Evolutionary conservation across 2,329 filamentous ascomycete species (phyloP).

Genomic region (Teratosphaeria zuluensis): DNA sequence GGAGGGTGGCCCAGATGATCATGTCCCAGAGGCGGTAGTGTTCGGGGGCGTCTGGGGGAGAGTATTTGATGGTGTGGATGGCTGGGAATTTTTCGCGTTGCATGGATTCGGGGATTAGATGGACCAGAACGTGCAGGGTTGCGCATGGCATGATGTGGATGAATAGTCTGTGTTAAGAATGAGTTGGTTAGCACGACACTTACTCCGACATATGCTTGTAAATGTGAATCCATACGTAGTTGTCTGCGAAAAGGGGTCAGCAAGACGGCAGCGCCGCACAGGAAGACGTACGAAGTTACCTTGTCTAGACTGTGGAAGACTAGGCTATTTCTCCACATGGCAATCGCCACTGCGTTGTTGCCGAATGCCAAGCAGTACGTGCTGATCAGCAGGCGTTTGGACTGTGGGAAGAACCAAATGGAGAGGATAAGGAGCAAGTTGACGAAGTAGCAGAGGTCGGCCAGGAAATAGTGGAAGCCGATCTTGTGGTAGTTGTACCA

Average conservation of each 20-base stretch:
- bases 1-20: slow-evolving; percentile 88
- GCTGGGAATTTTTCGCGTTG: slow-evolving; percentile 71
- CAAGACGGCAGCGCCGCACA: neutral
- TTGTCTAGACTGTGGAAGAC: slow-evolving; percentile 99
- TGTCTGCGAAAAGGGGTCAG: slow-evolving; percentile 4
- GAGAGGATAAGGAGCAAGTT: slow-evolving; percentile 74
- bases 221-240: slow-evolving; percentile 12
- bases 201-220: neutral
- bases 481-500: slow-evolving; percentile 83
- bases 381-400: slow-evolving; percentile 84
- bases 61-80: slow-evolving; percentile 68
- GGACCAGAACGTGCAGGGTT: slow-evolving; percentile 83
- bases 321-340: slow-evolving; percentile 98
- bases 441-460: slow-evolving; percentile 96
- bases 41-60: slow-evolving; percentile 58
- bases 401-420: slow-evolving; percentile 83
- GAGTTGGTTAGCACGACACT: neutral
- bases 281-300: slow-evolving; percentile 58
- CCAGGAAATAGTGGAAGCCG: slow-evolving; percentile 94
- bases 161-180: slow-evolving; percentile 55
- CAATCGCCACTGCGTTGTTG: slow-evolving; percentile 95
- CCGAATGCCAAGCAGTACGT: slow-evolving; percentile 88
- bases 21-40: slow-evolving; percentile 65
- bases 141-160: slow-evolving; percentile 99
- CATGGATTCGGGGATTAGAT: slow-evolving; percentile 58